These are phyloP conservation scores for Cytospora piceicola DNA, from an alignment of 2,329 filamentous ascomycete genomes.

Conservation along the genomic window DNA sequence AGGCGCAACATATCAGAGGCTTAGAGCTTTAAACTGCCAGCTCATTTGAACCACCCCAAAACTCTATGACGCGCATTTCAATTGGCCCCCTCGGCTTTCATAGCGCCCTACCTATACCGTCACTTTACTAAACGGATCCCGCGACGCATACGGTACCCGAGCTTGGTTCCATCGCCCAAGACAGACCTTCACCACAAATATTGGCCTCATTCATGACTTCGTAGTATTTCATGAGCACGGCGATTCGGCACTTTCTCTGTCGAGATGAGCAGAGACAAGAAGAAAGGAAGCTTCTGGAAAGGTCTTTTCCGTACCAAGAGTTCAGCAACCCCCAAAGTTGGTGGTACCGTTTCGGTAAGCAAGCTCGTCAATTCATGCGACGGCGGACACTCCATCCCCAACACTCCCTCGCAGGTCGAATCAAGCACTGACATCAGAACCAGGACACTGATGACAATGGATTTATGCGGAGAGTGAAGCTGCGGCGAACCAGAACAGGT, in stretches of 20 bases:
- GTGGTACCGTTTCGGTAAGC: slow-evolving; percentile 13
- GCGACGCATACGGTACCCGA: slow-evolving; percentile 5
- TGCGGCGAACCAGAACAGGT: slow-evolving; percentile 24
- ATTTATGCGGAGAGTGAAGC: neutral
- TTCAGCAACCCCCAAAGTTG: slow-evolving; percentile 4
- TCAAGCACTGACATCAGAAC: slow-evolving; percentile 10
- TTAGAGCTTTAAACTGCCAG: neutral
- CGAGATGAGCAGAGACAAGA: slow-evolving; percentile 30
- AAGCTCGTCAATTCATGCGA: neutral
- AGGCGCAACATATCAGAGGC: neutral
- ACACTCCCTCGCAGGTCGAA: neutral
- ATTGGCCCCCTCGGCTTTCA: neutral
- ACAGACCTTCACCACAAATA: slow-evolving; percentile 2
- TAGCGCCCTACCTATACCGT: neutral
- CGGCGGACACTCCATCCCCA: neutral
- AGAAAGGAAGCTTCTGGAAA: slow-evolving; percentile 29
- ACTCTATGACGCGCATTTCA: neutral
- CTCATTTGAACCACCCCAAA: neutral
- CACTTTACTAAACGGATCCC: neutral
- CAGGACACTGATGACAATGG: slow-evolving; percentile 20
- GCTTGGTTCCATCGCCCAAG: slow-evolving; percentile 7
- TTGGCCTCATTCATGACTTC: slow-evolving; percentile 5
- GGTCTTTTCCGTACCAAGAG: slow-evolving; percentile 24
- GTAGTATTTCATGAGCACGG: slow-evolving; percentile 13
- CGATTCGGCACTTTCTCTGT: slow-evolving; percentile 21